Conservation (phyloP, 805 yeast species). For the Lachancea quebecensis region DNA sequence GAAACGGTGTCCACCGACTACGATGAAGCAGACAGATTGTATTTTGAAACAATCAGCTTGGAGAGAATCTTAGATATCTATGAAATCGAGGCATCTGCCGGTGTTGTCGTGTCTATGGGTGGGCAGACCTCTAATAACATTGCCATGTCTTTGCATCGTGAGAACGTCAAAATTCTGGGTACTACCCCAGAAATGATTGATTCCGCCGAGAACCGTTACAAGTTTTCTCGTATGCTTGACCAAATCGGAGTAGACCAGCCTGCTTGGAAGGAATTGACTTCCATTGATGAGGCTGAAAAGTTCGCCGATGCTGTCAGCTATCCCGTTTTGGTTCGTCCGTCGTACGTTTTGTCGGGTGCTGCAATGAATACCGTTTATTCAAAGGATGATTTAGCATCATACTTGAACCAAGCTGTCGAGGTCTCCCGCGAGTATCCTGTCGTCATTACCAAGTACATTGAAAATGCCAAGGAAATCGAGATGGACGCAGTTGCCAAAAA, state of each 20-base stretch:
- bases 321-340: conserved; percentile 96
- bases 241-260: conserved; percentile 97
- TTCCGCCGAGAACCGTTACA: conserved; percentile 95
- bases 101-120: conserved; percentile 97
- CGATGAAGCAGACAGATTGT: conserved; percentile 95
- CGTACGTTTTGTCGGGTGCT: conserved; percentile 96
- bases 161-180: conserved; percentile 91
- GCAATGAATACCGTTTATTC: conserved; percentile 98
- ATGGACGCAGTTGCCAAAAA: conserved; percentile 97
- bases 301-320: conserved; percentile 87
- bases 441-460: conserved; percentile 93
- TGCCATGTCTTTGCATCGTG: conserved; percentile 87
- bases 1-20: conserved; percentile 98
- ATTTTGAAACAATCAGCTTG: conserved; percentile 89
- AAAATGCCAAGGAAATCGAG: conserved; percentile 95
- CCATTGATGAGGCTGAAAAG: conserved; percentile 83
- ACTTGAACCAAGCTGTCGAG: conserved; percentile 89
- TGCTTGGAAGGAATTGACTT: conserved; percentile 96
- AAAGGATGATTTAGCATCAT: conserved; percentile 77
- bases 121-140: conserved; percentile 98
- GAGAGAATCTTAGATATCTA: conserved; percentile 94
- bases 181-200: conserved; percentile 98
- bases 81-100: conserved; percentile 81
- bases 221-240: conserved; percentile 95
- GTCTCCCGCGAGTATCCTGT: conserved; percentile 98